Percentiles rank a stretch among this genome's conserved stretches.
phyloP scores from a whole-genome alignment of 352 stramenopile species.

The Pythium guiyangense region DNA sequence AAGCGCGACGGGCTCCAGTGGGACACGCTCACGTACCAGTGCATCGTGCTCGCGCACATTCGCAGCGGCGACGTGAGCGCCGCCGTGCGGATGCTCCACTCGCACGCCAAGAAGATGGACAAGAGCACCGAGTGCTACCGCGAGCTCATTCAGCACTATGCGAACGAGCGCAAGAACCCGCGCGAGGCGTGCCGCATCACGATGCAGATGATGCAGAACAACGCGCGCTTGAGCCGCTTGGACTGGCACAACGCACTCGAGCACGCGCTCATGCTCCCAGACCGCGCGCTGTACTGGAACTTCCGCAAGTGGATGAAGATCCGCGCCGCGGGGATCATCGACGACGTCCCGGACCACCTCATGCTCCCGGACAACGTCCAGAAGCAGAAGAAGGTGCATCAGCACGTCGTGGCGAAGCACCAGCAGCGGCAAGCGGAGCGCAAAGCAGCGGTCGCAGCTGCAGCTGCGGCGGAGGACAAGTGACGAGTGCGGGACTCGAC shows the following conservation, averaged over 20 bases:
- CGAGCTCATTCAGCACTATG: slow-evolving; percentile 62
- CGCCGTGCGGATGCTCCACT: slow-evolving; percentile 60
- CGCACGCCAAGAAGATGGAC: slow-evolving; percentile 65
- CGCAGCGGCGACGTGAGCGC: slow-evolving; percentile 50
- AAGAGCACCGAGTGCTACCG: slow-evolving; percentile 73
- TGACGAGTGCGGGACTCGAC: not conserved
- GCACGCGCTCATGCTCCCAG: slow-evolving; percentile 48
- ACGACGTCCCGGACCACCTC: slow-evolving; percentile 52
- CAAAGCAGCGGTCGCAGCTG: not conserved
- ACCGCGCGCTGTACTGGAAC: slow-evolving; percentile 79
- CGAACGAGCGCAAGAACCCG: slow-evolving; percentile 54
- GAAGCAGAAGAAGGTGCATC: slow-evolving; percentile 21
- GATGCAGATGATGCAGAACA: slow-evolving; percentile 87
- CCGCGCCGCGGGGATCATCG: slow-evolving; percentile 45
- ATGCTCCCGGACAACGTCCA: slow-evolving; percentile 37
- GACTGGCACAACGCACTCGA: slow-evolving; percentile 78
- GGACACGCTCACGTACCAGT: slow-evolving; percentile 68
- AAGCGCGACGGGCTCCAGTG: slow-evolving; percentile 53
- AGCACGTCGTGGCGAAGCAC: slow-evolving; percentile 3
- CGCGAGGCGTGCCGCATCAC: slow-evolving; percentile 59
- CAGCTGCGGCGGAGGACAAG: not conserved
- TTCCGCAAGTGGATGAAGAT: slow-evolving; percentile 87
- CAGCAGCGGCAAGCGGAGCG: not conserved
- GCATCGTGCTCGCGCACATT: slow-evolving; percentile 59
- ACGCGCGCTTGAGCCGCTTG: slow-evolving; percentile 63